Evolutionary conservation across 345 rosid genomes (phyloP).

Genomic region (Firmiana major): DNA sequence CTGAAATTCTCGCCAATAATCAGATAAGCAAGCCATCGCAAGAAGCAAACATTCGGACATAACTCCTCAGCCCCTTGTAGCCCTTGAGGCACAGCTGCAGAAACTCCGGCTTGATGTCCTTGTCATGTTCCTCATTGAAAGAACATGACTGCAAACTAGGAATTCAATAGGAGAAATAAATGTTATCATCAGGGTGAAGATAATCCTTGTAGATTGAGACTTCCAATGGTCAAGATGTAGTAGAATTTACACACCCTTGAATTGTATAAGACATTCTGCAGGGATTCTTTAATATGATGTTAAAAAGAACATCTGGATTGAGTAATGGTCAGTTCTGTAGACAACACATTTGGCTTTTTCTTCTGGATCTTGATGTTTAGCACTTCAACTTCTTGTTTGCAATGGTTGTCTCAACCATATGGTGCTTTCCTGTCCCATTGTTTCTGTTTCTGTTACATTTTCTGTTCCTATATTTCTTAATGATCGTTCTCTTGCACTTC

Average conservation of each 20-base stretch:
- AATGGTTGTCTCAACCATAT: no score
- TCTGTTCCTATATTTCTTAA: no score
- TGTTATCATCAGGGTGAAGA: not conserved
- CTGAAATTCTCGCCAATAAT: not conserved
- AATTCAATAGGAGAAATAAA: not conserved
- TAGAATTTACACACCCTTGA: not conserved
- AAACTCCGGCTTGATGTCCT: not conserved
- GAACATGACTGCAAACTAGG: not conserved
- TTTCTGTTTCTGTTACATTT: not conserved
- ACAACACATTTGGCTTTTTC: not conserved
- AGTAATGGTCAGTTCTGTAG: not conserved
- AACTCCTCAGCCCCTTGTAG: not conserved
- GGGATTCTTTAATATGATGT: not conserved
- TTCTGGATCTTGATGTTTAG: not conserved
- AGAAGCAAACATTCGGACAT: not conserved
- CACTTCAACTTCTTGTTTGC: no score
- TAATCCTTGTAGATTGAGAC: not conserved
- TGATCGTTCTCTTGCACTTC: no score
- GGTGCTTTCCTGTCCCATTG: no score
- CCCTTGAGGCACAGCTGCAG: not conserved
- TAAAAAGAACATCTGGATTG: not conserved
- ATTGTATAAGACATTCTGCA: not conserved
- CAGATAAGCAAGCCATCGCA: not conserved
- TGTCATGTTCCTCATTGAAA: not conserved
- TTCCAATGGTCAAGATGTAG: not conserved